phyloP scores from a whole-genome alignment of 345 rosid species.

The Lenwebbia sp. region DNA sequence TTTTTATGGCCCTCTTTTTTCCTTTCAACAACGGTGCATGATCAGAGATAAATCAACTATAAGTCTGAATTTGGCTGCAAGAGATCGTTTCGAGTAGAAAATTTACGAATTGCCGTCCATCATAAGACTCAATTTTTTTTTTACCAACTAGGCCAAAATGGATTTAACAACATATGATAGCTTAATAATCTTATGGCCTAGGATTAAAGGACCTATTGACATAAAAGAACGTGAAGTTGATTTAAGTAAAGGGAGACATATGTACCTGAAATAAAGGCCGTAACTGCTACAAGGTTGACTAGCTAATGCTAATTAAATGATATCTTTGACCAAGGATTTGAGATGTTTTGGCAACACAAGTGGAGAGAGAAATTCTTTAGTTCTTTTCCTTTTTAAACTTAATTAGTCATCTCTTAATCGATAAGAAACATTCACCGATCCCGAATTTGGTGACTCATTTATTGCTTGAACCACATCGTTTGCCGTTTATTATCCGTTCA shows the following conservation, averaged over 20 bases:
- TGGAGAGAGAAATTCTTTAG: neutral
- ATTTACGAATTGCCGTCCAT: too few relatives aligned
- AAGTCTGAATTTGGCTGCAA: too few relatives aligned
- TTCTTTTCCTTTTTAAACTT: neutral
- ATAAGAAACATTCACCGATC: neutral
- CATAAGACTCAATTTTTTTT: too few relatives aligned
- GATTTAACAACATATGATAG: neutral
- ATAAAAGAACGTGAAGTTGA: neutral
- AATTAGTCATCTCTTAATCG: neutral
- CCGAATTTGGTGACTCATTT: neutral
- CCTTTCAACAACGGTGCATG: too few relatives aligned
- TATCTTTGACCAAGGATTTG: neutral
- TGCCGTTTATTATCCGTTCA: too few relatives aligned
- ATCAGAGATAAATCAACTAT: too few relatives aligned
- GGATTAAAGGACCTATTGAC: neutral
- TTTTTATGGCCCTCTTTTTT: too few relatives aligned
- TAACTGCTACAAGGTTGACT: neutral
- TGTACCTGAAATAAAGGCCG: neutral
- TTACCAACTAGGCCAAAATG: neutral
- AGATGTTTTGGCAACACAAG: neutral
- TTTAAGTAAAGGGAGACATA: neutral
- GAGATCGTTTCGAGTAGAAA: too few relatives aligned
- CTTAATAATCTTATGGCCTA: neutral
- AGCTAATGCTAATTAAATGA: neutral
- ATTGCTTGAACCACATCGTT: neutral